phyloP scores from a whole-genome alignment of 2,329 filamentous ascomycete species.

The Dothistroma pini region DNA sequence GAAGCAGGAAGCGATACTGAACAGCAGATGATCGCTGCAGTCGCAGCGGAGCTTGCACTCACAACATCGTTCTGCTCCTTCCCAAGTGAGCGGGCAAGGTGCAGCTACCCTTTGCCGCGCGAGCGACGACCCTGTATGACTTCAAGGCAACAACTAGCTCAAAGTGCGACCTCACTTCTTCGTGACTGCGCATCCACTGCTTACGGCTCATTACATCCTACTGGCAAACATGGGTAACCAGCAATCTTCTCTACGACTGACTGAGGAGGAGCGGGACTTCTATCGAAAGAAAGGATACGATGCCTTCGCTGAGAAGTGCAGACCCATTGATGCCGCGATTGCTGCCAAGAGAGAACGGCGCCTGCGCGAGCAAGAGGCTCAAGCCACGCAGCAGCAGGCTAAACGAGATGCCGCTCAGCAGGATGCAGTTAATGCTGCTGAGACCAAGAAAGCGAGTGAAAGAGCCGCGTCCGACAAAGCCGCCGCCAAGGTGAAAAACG shows the following conservation, averaged over 20 bases:
- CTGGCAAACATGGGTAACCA: conserved; percentile 3
- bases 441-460: background rate
- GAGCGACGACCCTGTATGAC: background rate
- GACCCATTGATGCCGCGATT: background rate
- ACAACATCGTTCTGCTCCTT: background rate
- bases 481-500: background rate
- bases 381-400: background rate
- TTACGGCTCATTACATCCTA: too few relatives aligned
- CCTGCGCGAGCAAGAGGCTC: background rate
- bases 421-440: background rate
- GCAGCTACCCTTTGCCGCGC: background rate
- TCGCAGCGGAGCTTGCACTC: background rate
- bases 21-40: background rate
- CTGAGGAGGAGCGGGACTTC: background rate
- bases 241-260: background rate
- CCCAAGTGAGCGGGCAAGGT: background rate
- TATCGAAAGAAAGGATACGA: background rate
- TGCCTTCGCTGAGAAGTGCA: background rate
- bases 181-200: background rate
- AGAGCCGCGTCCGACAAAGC: background rate
- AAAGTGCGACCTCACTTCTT: background rate
- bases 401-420: background rate
- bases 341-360: background rate
- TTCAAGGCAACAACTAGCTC: background rate
- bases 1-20: background rate